Percentiles rank a stretch among this genome's conserved stretches.
phyloP scores from a whole-genome alignment of 164 flowering plant genomes.

The Chimonanthus salicifolius region DNA sequence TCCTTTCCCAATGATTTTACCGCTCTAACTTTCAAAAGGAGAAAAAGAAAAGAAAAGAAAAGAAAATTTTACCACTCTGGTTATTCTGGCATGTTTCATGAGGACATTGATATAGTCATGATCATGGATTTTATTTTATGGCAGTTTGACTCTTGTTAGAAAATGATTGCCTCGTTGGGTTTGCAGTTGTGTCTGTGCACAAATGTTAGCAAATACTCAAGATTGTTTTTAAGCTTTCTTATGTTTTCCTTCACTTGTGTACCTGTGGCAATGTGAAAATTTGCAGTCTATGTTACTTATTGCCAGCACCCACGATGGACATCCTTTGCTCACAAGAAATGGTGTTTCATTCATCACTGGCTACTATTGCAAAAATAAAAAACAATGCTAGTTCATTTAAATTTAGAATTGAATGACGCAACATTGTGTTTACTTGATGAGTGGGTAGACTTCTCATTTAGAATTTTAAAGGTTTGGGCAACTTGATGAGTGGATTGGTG shows the following conservation, averaged over 20 bases:
- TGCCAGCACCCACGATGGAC: neutral
- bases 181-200: neutral
- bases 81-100: neutral
- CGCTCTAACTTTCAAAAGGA: neutral
- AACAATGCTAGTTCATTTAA: neutral
- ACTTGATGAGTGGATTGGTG: neutral
- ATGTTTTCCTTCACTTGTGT: neutral
- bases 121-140: neutral
- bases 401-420: neutral
- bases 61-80: neutral
- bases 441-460: neutral
- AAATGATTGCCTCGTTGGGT: neutral
- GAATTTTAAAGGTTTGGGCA: neutral
- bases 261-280: neutral
- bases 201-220: neutral
- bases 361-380: too few relatives aligned
- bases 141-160: neutral
- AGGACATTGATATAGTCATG: too few relatives aligned
- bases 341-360: neutral
- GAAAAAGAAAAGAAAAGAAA: too few relatives aligned
- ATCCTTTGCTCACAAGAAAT: neutral
- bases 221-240: neutral
- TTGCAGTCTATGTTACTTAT: neutral
- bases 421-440: neutral
- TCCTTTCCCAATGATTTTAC: conserved; percentile 37